Percentiles rank a stretch among this genome's conserved stretches.
phyloP scores from a whole-genome alignment of 2,329 filamentous ascomycete genomes.

The Uncinocarpus reesii region DNA sequence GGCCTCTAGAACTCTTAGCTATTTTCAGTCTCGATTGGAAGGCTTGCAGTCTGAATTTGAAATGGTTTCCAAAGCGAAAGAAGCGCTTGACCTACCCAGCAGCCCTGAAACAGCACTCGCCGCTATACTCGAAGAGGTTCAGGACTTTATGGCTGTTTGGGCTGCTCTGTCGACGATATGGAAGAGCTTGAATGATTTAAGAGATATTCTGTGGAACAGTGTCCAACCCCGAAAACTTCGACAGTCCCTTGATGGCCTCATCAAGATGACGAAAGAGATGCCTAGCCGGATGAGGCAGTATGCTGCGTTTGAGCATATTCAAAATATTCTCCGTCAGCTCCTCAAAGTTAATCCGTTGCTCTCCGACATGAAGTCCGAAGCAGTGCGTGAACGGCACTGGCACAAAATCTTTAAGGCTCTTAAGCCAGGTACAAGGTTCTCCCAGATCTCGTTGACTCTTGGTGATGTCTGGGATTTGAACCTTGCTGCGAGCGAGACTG shows the following conservation, averaged over 20 bases:
- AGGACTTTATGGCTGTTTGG: slow-evolving; percentile 99
- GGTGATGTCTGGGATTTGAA: slow-evolving; percentile 98
- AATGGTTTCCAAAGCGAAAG: slow-evolving; percentile 93
- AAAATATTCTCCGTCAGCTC: slow-evolving; percentile 75
- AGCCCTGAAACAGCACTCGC: slow-evolving; percentile 69
- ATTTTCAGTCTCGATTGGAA: slow-evolving; percentile 76
- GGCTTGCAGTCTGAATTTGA: slow-evolving; percentile 77
- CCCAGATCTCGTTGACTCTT: slow-evolving; percentile 86
- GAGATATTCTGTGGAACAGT: slow-evolving; percentile 87
- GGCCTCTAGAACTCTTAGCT: slow-evolving; percentile 68
- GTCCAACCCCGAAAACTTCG: slow-evolving; percentile 91
- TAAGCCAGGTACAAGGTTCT: slow-evolving; percentile 86
- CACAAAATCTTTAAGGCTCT: slow-evolving; percentile 94
- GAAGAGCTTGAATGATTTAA: slow-evolving; percentile 87
- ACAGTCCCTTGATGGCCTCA: slow-evolving; percentile 75
- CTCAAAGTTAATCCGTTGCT: slow-evolving; percentile 85
- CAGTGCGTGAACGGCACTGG: slow-evolving; percentile 94
- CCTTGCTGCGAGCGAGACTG: slow-evolving; percentile 70
- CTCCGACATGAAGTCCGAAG: slow-evolving; percentile 87
- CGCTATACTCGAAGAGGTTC: slow-evolving; percentile 87
- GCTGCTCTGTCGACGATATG: slow-evolving; percentile 90
- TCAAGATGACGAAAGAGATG: slow-evolving; percentile 99
- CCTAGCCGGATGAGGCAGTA: slow-evolving; percentile 98
- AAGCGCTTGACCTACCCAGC: slow-evolving; percentile 80
- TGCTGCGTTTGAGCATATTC: slow-evolving; percentile 97